These are phyloP conservation scores for Botrytis squamosa DNA, from an alignment of 2,329 filamentous ascomycete genomes.

Conservation along the genomic window DNA sequence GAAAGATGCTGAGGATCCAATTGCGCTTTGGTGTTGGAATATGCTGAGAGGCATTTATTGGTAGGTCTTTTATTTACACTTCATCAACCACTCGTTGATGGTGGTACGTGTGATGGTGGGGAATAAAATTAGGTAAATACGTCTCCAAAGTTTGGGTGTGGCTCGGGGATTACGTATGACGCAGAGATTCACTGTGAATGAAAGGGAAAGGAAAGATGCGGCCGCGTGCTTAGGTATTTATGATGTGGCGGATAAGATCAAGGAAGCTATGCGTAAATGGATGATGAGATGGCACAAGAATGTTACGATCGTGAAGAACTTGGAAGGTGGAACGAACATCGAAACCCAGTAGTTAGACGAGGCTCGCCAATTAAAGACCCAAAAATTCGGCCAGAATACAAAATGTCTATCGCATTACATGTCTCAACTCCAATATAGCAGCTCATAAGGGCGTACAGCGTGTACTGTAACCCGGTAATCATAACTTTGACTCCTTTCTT, in stretches of 20 bases:
- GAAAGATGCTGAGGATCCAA: slow-evolving; percentile 49
- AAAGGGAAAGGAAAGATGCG: not conserved
- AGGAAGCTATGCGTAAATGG: not conserved
- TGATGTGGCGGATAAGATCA: not conserved
- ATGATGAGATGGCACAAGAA: not conserved
- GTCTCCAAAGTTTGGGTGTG: not conserved
- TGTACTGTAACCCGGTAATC: not conserved
- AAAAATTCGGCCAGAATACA: not conserved
- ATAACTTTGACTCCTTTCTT: slow-evolving; percentile 20
- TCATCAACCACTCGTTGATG: not conserved
- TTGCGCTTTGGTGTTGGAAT: slow-evolving; percentile 50
- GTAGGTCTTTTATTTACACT: not conserved
- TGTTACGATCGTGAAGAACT: not conserved
- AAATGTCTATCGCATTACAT: not conserved
- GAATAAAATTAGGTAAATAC: not conserved
- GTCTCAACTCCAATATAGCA: not conserved
- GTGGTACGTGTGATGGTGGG: no score
- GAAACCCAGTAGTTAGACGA: not conserved
- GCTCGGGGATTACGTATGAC: not conserved
- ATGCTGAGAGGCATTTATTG: slow-evolving; percentile 35
- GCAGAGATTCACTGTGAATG: not conserved
- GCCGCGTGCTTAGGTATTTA: not conserved
- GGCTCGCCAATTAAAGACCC: not conserved
- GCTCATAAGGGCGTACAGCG: not conserved
- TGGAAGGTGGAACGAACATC: not conserved